These are phyloP conservation scores for Candida peoriensis DNA, from an alignment of 805 yeast genomes.

Conservation along the genomic window DNA sequence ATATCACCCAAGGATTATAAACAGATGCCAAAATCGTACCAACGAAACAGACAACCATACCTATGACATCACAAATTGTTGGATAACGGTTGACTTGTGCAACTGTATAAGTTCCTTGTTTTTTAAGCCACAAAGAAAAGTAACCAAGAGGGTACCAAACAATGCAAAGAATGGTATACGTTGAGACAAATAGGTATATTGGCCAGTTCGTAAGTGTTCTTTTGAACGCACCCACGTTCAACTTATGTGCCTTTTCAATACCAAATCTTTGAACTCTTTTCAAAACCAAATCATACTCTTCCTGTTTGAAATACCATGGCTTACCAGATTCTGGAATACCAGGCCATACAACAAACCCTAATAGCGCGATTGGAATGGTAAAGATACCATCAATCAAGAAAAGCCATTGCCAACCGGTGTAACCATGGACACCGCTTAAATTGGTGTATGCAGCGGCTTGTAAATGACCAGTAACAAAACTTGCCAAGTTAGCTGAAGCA, in stretches of 20 bases:
- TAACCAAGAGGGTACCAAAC: constrained; percentile 3
- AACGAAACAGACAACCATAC: constrained; percentile 1
- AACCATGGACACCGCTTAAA: constrained; percentile 38
- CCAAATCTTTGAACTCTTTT: constrained; percentile 4
- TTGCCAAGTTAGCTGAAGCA: not conserved
- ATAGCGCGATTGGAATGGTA: constrained; percentile 4
- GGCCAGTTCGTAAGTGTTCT: constrained; percentile 5
- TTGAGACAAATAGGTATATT: constrained; percentile 2
- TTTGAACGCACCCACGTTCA: constrained; percentile 2
- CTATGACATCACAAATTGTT: constrained; percentile 3
- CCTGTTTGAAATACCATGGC: constrained; percentile 2
- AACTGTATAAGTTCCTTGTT: constrained; percentile 3
- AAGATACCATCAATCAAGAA: constrained; percentile 25
- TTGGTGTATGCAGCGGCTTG: constrained; percentile 5
- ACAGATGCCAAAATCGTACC: constrained; percentile 4
- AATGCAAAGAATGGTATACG: constrained; percentile 4
- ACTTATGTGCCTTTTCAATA: constrained; percentile 1
- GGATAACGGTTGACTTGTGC: constrained; percentile 5
- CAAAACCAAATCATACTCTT: not conserved
- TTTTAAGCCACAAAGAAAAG: constrained; percentile 5
- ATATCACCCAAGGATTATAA: constrained; percentile 3
- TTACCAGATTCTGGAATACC: constrained; percentile 5
- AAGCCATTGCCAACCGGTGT: constrained; percentile 62
- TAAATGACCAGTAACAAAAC: constrained; percentile 3
- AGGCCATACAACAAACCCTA: constrained; percentile 5